These are phyloP conservation scores for Chlorella ohadii DNA, from an alignment of 139 green algal species.

Conservation along the genomic window DNA sequence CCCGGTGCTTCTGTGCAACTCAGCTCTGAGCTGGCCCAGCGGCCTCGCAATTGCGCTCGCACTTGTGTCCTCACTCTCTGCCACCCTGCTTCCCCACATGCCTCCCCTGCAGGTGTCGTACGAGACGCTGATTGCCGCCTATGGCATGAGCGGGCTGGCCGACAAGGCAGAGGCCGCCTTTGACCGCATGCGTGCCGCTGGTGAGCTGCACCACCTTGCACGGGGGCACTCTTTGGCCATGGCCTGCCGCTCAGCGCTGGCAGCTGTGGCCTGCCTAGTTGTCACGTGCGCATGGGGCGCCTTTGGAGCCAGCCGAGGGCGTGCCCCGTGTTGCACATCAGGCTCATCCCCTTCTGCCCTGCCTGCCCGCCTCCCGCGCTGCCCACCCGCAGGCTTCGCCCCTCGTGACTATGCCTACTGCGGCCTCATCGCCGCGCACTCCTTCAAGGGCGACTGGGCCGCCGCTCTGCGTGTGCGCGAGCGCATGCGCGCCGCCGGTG, in stretches of 20 bases:
- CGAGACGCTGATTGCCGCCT: constrained; percentile 84
- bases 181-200: constrained; percentile 29
- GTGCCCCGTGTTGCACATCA: too few species aligned
- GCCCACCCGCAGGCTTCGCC: constrained; percentile 7
- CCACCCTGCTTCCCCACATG: too few species aligned
- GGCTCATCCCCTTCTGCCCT: too few species aligned
- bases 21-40: too few species aligned
- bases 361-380: constrained; percentile 14
- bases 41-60: too few species aligned
- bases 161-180: constrained; percentile 65
- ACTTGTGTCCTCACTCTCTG: too few species aligned
- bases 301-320: too few species aligned
- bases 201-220: constrained; percentile 15
- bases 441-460: constrained; percentile 66
- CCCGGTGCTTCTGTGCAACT: too few species aligned
- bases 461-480: constrained; percentile 59
- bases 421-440: constrained; percentile 79
- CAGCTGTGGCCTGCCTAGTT: too few species aligned
- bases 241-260: too few species aligned
- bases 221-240: too few species aligned
- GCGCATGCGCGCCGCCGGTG: constrained; percentile 49
- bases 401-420: constrained; percentile 85
- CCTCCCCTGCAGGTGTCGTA: constrained; percentile 52
- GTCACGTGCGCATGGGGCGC: too few species aligned
- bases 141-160: constrained; percentile 72